Percentiles rank a stretch among this genome's conserved stretches.
Evolutionary conservation across 2,329 filamentous ascomycete species (phyloP).

Genomic region (Xylariales sp.): DNA sequence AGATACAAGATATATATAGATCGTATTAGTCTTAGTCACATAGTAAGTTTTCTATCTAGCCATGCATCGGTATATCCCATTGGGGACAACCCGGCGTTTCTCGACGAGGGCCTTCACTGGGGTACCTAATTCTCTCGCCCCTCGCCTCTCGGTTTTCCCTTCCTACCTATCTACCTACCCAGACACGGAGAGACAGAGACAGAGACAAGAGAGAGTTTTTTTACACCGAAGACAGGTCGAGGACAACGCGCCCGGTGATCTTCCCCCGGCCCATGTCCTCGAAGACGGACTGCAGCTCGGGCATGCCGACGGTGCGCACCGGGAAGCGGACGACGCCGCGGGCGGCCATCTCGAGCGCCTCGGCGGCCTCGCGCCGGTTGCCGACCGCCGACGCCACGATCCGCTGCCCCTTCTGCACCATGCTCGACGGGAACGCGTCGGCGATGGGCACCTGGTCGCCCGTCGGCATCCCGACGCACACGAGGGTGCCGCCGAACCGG

Average conservation of each 20-base stretch:
- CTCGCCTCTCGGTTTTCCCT: not conserved
- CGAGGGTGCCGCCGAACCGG: slow-evolving; percentile 35
- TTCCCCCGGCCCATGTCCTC: slow-evolving; percentile 30
- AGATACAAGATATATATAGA: not conserved
- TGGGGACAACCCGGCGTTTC: too few relatives aligned
- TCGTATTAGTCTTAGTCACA: not conserved
- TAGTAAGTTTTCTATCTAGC: not conserved
- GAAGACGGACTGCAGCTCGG: slow-evolving; percentile 35
- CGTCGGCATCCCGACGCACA: slow-evolving; percentile 38
- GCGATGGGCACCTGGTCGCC: slow-evolving; percentile 33
- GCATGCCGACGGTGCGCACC: slow-evolving; percentile 32
- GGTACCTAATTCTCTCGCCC: too few relatives aligned
- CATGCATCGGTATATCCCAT: not conserved
- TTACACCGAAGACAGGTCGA: slow-evolving; percentile 32
- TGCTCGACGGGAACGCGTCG: slow-evolving; percentile 17
- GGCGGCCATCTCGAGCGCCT: slow-evolving; percentile 35
- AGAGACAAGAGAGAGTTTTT: too few relatives aligned
- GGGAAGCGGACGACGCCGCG: slow-evolving; percentile 35
- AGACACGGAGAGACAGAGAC: not conserved
- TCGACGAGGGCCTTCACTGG: too few relatives aligned
- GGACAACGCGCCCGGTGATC: slow-evolving; percentile 32
- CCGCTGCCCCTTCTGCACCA: slow-evolving; percentile 22
- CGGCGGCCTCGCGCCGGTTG: slow-evolving; percentile 37
- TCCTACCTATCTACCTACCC: too few relatives aligned
- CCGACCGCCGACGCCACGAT: slow-evolving; percentile 33